Evolutionary conservation across 345 rosid genomes (phyloP).

Genomic region (Camelina neglecta): DNA sequence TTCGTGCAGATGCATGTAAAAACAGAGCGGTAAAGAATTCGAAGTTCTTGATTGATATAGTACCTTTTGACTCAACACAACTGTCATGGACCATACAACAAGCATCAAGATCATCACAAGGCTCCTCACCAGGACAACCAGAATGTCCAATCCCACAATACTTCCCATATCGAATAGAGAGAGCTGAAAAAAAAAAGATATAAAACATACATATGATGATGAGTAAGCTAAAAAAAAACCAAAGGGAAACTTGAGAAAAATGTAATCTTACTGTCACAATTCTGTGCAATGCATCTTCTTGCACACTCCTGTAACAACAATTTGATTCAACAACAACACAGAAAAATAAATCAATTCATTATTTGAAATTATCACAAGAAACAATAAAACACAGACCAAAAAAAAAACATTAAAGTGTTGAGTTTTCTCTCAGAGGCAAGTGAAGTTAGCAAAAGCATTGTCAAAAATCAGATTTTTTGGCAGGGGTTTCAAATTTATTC

Average conservation of each 20-base stretch:
- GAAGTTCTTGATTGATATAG: background rate
- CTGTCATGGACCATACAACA: constrained; percentile 90
- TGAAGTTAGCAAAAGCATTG: background rate
- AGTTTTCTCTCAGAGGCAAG: background rate
- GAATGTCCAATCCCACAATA: constrained; percentile 91
- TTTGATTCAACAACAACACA: constrained; percentile 8
- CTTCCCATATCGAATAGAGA: constrained; percentile 76
- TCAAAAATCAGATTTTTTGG: constrained; percentile 9
- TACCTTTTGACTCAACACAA: constrained; percentile 82
- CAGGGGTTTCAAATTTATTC: background rate
- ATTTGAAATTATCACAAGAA: background rate
- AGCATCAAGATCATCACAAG: constrained; percentile 93
- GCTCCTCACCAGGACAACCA: constrained; percentile 96
- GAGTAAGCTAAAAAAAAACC: constrained; percentile 8
- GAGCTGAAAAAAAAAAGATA: constrained; percentile 34
- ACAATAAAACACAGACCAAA: background rate
- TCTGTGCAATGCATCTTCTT: constrained; percentile 69
- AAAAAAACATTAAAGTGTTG: background rate
- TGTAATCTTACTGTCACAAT: constrained; percentile 68
- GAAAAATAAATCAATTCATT: background rate
- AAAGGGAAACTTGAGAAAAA: background rate
- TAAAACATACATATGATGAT: background rate
- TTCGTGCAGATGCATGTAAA: background rate
- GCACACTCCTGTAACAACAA: constrained; percentile 59
- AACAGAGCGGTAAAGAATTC: background rate